Conservation (phyloP, 169 alveolate genomes). For the Condylostoma magnum region DNA sequence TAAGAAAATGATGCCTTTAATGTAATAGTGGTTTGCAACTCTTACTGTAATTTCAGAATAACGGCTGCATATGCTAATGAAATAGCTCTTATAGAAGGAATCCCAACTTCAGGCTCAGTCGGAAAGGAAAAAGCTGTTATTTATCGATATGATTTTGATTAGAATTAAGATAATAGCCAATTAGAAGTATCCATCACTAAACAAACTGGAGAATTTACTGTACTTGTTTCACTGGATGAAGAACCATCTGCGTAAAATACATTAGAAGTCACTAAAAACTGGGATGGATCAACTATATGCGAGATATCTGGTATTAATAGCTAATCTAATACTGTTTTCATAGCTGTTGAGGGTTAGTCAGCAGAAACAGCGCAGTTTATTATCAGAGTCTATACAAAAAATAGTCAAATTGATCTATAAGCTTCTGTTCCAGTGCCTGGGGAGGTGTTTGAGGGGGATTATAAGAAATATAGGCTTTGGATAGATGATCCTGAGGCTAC, state of each 20-base stretch:
- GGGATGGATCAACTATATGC: no score
- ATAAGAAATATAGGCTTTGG: not conserved
- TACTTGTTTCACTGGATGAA: not conserved
- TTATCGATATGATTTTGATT: not conserved
- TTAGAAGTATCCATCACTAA: not conserved
- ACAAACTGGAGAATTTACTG: not conserved
- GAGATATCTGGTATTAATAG: no score
- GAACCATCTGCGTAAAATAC: conserved; percentile 17
- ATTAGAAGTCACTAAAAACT: not conserved
- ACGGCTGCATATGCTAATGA: conserved; percentile 7
- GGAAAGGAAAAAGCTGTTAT: not conserved
- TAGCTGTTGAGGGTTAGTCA: no score
- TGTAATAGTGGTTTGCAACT: not conserved
- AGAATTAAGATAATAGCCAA: not conserved
- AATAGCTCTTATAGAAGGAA: not conserved
- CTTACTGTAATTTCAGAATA: conserved; percentile 1
- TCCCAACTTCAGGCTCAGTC: not conserved
- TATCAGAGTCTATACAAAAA: not conserved
- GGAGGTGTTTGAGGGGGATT: not conserved
- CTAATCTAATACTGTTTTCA: no score
- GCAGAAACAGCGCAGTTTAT: no score
- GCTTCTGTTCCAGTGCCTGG: not conserved
- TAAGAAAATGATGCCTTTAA: not conserved
- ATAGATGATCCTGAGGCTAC: not conserved
- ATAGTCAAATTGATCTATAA: not conserved